Conservation (phyloP, 345 rosid species). For the Camelina neglecta region DNA sequence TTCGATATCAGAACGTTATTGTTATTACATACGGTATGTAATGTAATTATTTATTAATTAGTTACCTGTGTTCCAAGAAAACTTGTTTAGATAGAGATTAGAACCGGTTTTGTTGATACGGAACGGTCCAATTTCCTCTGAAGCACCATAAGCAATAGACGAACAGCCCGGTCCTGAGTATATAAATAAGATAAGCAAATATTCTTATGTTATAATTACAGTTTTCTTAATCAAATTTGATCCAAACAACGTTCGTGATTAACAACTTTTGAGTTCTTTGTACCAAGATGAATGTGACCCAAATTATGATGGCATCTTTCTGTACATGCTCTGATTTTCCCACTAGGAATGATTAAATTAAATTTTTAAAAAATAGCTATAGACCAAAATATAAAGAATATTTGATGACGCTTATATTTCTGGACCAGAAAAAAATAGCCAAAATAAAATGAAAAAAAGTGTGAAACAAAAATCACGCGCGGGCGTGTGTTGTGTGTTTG, state of each 20-base stretch:
- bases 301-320: slow-evolving; percentile 6
- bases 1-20: not conserved
- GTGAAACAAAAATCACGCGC: not conserved
- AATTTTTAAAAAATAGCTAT: not conserved
- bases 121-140: slow-evolving; percentile 96
- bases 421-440: slow-evolving; percentile 3
- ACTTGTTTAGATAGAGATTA: slow-evolving; percentile 65
- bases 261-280: slow-evolving; percentile 11
- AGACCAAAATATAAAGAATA: slow-evolving; percentile 33
- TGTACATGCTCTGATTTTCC: slow-evolving; percentile 31
- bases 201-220: not conserved
- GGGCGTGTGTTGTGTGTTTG: slow-evolving; percentile 1
- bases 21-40: not conserved
- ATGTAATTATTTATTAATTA: not conserved
- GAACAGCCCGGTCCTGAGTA: slow-evolving; percentile 95
- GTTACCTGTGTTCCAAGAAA: slow-evolving; percentile 77
- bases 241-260: not conserved
- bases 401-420: slow-evolving; percentile 30
- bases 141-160: slow-evolving; percentile 94
- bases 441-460: no score
- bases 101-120: slow-evolving; percentile 69
- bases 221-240: not conserved
- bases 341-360: slow-evolving; percentile 20
- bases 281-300: slow-evolving; percentile 23
- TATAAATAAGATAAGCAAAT: no score